Conservation (phyloP, 2,329 filamentous ascomycete genomes). For the Penicillium paneum region DNA sequence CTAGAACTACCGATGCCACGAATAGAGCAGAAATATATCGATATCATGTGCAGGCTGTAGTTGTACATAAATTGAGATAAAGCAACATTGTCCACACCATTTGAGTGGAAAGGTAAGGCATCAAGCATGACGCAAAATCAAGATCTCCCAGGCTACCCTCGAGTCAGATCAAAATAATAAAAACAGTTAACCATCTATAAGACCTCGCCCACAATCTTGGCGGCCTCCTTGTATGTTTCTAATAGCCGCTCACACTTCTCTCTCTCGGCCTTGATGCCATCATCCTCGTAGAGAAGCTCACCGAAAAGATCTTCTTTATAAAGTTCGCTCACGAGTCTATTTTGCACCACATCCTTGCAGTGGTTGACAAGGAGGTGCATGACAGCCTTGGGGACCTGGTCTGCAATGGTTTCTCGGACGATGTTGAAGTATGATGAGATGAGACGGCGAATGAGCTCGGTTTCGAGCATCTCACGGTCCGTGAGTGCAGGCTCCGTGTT, state of each 20-base stretch:
- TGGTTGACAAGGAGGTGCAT: conserved; percentile 99
- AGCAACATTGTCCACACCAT: conserved; percentile 12
- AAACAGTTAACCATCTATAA: conserved; percentile 51
- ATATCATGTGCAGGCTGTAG: conserved; percentile 20
- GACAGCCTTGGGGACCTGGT: conserved; percentile 96
- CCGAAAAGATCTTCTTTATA: conserved; percentile 91
- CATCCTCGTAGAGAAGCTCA: conserved; percentile 94
- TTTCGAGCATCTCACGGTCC: conserved; percentile 94
- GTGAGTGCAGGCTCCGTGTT: conserved; percentile 79
- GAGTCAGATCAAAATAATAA: conserved; percentile 9
- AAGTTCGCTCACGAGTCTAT: conserved; percentile 88
- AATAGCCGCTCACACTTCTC: conserved; percentile 98
- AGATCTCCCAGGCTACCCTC: neutral
- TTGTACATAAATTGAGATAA: conserved; percentile 23
- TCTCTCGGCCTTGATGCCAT: conserved; percentile 92
- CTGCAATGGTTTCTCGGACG: conserved; percentile 95
- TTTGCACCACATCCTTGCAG: conserved; percentile 97
- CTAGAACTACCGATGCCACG: neutral
- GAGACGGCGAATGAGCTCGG: conserved; percentile 90
- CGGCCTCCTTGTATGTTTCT: conserved; percentile 92
- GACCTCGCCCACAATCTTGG: conserved; percentile 97
- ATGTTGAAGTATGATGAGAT: conserved; percentile 99
- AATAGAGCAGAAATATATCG: conserved; percentile 10
- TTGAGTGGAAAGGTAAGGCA: neutral
- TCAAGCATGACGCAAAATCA: conserved; percentile 6